Conservation (phyloP, 331 rosid genomes). For the Stylosanthes scabra region DNA sequence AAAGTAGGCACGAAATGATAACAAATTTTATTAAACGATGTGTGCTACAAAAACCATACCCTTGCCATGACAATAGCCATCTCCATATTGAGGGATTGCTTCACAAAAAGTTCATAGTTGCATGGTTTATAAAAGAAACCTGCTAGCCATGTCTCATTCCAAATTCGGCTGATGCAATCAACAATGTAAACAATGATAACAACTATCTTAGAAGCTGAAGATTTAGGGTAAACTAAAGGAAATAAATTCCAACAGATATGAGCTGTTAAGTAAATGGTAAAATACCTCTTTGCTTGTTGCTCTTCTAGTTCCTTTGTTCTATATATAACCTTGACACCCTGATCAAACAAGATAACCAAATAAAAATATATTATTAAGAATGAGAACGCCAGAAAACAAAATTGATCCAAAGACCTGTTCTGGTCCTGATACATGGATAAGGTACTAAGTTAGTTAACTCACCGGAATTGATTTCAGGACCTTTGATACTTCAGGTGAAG, state of each 20-base stretch:
- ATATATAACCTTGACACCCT: slow-evolving; percentile 95
- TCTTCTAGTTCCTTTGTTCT: slow-evolving; percentile 95
- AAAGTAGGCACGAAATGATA: slow-evolving; percentile 6
- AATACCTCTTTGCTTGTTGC: slow-evolving; percentile 91
- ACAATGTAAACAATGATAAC: slow-evolving; percentile 32
- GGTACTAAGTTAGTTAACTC: slow-evolving; percentile 45
- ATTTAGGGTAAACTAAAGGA: slow-evolving; percentile 16
- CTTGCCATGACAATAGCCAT: slow-evolving; percentile 98
- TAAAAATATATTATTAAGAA: slow-evolving; percentile 20
- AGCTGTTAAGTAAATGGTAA: slow-evolving; percentile 19
- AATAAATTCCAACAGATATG: slow-evolving; percentile 10
- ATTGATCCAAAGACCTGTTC: slow-evolving; percentile 5
- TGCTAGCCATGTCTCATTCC: slow-evolving; percentile 98
- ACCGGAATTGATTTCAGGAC: slow-evolving; percentile 90
- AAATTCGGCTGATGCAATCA: slow-evolving; percentile 82
- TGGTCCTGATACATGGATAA: slow-evolving; percentile 23
- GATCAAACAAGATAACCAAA: slow-evolving; percentile 41
- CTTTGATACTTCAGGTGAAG: slow-evolving; percentile 76
- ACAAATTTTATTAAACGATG: neutral
- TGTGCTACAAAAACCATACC: slow-evolving; percentile 63
- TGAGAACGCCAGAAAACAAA: slow-evolving; percentile 24
- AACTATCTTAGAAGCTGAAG: slow-evolving; percentile 19
- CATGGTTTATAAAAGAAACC: slow-evolving; percentile 98
- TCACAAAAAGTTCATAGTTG: slow-evolving; percentile 97
- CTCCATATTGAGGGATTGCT: slow-evolving; percentile 99